Evolutionary conservation across 2,329 filamentous ascomycete species (phyloP), one percentile per base, ranked within the genome.

Genomic region (Penicillium sp.): DNA sequence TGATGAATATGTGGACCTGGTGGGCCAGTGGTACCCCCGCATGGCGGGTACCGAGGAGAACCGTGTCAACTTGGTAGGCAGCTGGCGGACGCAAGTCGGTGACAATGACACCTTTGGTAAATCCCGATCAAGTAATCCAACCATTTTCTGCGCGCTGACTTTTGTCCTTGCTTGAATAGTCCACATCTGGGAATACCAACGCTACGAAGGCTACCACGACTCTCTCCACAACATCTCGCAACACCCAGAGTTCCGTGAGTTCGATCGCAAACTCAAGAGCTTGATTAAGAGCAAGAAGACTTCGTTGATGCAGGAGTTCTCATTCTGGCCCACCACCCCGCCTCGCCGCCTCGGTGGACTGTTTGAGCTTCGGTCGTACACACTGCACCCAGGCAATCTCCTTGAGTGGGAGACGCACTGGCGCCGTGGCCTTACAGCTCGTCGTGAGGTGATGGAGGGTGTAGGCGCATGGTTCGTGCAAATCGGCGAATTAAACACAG

Each of bases 341-440:
- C 94, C 94, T 0, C 90, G 94, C 58, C 82, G 90, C 68, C 85
- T 99, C 0, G 94, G 94, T 53, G 94, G 94, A 44, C 77, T 99
- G 40, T 99, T 99, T 72, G 94, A 99, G 79, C 83, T 99, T 34
- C 90, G 94, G 50, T 97, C 94, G 2, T 99, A 99, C 79, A 97
- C 92, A 5, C 83, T 99, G 22, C 91, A 97, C 72, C 94, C 94
- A 0, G 94, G 94, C 40, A 97, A 97, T 73, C 82, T 99, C 42
- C 83, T 99, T 8, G 94, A 99, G 77, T 99, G 94, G 94, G 94
- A 99, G 82, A 95, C 90, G 39, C 94, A 99, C 77, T 99, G 94
- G 94, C 85, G 95, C 59, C 87, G 90, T 62, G 94, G 94, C 26
- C 83, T 99, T 53, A 89, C 90, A 76, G 94, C 94, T 2, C 85